These are phyloP conservation scores for Arthrobotrys megalospora DNA, from an alignment of 2,329 filamentous ascomycete species.

Conservation along the genomic window DNA sequence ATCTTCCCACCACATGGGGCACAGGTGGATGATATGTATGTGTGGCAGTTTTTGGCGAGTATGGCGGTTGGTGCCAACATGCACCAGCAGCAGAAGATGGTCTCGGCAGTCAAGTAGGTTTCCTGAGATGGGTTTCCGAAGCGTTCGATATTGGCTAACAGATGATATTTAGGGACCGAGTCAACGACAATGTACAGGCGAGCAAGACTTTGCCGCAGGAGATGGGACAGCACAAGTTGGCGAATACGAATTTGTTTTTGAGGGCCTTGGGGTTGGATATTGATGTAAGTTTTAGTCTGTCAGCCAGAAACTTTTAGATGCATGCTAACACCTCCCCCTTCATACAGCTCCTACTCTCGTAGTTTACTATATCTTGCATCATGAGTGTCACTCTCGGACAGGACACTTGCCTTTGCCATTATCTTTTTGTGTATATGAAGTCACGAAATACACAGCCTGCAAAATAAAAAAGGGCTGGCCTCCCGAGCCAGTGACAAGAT, in stretches of 20 bases:
- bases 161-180: conserved; percentile 76
- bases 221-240: conserved; percentile 85
- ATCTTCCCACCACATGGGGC: conserved; percentile 95
- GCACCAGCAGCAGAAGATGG: conserved; percentile 93
- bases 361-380: neutral
- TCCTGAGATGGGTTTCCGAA: neutral
- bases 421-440: conserved; percentile 14
- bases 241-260: conserved; percentile 98
- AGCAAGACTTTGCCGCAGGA: conserved; percentile 90
- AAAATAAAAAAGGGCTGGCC: neutral
- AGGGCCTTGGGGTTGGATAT: conserved; percentile 98
- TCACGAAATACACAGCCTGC: neutral
- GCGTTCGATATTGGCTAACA: neutral
- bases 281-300: conserved; percentile 69
- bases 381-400: neutral
- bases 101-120: conserved; percentile 87
- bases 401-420: neutral
- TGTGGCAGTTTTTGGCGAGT: conserved; percentile 97
- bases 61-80: conserved; percentile 93
- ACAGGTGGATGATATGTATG: conserved; percentile 91
- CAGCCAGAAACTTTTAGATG: neutral
- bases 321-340: conserved; percentile 1
- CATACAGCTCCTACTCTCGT: conserved; percentile 16
- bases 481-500: neutral
- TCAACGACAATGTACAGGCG: conserved; percentile 92